Conservation (phyloP, 192 early-diverging fungal genomes). For the Endogone sp. region DNA sequence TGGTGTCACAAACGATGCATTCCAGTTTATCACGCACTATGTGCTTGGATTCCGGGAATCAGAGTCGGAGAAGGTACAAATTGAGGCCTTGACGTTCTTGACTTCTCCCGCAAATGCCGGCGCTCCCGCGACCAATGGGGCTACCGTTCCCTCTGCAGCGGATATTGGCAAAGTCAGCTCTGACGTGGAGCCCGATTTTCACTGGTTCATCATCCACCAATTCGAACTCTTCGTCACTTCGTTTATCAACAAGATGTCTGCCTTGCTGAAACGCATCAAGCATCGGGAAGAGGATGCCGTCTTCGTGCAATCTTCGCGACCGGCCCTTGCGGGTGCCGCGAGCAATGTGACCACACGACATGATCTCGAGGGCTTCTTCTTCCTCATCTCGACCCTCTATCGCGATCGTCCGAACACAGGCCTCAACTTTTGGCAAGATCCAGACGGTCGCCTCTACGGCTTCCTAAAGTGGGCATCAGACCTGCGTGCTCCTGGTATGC, state of each 20-base stretch:
- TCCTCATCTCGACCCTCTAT: background rate
- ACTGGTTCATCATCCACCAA: conserved; percentile 47
- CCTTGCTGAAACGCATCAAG: conserved; percentile 55
- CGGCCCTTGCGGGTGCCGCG: background rate
- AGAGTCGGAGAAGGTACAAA: background rate
- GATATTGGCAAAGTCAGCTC: background rate
- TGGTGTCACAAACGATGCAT: background rate
- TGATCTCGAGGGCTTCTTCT: background rate
- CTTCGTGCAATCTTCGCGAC: background rate
- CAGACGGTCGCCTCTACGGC: background rate
- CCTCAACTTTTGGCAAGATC: background rate
- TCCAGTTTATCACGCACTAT: background rate
- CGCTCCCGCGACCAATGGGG: background rate
- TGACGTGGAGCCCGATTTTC: conserved; percentile 17
- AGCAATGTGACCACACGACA: background rate
- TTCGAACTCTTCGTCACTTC: conserved; percentile 45
- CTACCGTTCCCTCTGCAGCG: background rate
- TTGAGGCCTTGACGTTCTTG: background rate
- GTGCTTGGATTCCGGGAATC: background rate
- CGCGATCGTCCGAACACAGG: background rate
- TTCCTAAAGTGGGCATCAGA: background rate
- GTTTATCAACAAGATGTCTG: conserved; percentile 55
- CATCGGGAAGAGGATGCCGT: conserved; percentile 59
- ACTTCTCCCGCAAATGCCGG: background rate
- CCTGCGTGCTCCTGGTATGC: background rate